Evolutionary conservation across 768 basidiomycete genomes (phyloP).

Genomic region (Russula sp.): DNA sequence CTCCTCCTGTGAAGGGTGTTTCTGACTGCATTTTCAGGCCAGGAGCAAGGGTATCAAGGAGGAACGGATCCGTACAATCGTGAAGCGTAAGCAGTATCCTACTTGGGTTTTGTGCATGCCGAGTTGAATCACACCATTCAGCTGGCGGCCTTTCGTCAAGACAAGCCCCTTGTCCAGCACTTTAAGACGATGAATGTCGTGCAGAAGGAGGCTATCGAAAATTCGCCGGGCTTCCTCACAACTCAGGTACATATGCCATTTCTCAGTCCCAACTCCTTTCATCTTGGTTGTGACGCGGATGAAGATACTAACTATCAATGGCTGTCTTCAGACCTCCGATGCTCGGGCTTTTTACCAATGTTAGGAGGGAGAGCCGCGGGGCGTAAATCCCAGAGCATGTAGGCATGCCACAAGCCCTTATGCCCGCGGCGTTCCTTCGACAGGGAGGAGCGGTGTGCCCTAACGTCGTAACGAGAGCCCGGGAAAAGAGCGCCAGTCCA

Average conservation of each 20-base stretch:
- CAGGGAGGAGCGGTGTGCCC: conserved; percentile 24
- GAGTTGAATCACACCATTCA: conserved; percentile 33
- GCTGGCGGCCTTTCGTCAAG: conserved; percentile 46
- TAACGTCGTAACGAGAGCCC: no score
- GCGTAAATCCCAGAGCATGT: conserved; percentile 33
- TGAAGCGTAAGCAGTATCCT: conserved; percentile 35
- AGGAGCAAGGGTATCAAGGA: conserved; percentile 44
- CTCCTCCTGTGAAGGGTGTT: not conserved
- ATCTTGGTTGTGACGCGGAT: conserved; percentile 30
- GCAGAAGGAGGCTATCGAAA: conserved; percentile 42
- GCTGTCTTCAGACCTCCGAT: conserved; percentile 50
- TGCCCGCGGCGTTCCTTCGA: conserved; percentile 29
- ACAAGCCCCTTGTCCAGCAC: conserved; percentile 42
- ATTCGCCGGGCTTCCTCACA: conserved; percentile 38
- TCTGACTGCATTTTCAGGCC: conserved; percentile 28
- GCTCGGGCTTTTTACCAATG: conserved; percentile 49
- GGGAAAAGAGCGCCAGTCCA: conserved; percentile 10
- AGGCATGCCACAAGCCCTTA: conserved; percentile 42
- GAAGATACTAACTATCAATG: conserved; percentile 39
- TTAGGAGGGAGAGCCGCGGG: conserved; percentile 39
- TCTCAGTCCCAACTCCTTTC: not conserved
- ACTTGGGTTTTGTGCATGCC: not conserved
- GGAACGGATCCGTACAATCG: conserved; percentile 41
- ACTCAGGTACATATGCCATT: conserved; percentile 33
- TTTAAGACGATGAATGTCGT: conserved; percentile 44